phyloP scores from a whole-genome alignment of 2,329 filamentous ascomycete species.

The Aspergillus quadrilineatus region DNA sequence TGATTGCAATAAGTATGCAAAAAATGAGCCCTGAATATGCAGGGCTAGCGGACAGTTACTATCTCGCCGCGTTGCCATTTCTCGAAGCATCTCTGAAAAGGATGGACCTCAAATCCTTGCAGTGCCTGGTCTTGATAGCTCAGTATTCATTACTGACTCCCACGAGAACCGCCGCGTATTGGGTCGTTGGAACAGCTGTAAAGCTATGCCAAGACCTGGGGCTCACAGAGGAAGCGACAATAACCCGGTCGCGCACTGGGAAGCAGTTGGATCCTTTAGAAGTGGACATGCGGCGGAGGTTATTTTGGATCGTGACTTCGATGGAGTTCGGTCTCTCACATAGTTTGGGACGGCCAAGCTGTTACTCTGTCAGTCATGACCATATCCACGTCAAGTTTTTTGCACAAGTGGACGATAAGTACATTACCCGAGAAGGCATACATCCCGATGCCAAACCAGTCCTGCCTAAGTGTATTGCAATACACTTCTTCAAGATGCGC shows the following conservation, averaged over 20 bases:
- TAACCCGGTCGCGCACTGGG: slow-evolving; percentile 62
- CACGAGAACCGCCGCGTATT: slow-evolving; percentile 88
- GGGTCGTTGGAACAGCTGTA: slow-evolving; percentile 83
- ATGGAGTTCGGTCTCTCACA: slow-evolving; percentile 90
- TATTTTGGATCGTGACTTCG: slow-evolving; percentile 83
- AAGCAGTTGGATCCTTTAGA: slow-evolving; percentile 67
- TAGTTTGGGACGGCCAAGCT: slow-evolving; percentile 80
- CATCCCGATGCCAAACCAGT: slow-evolving; percentile 66
- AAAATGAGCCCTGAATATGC: slow-evolving; percentile 86
- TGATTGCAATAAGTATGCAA: slow-evolving; percentile 91
- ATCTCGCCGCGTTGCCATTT: slow-evolving; percentile 80
- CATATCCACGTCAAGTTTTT: slow-evolving; percentile 85
- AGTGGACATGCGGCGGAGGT: slow-evolving; percentile 81
- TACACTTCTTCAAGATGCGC: slow-evolving; percentile 92
- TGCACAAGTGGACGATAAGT: slow-evolving; percentile 74
- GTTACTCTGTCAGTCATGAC: slow-evolving; percentile 78
- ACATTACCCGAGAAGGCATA: slow-evolving; percentile 77
- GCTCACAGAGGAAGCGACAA: slow-evolving; percentile 83
- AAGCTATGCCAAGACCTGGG: slow-evolving; percentile 87
- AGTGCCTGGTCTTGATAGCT: slow-evolving; percentile 82
- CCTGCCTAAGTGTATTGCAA: slow-evolving; percentile 81
- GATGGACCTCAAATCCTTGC: slow-evolving; percentile 88
- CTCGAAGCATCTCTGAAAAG: slow-evolving; percentile 79
- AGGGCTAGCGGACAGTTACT: slow-evolving; percentile 93
- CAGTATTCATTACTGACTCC: slow-evolving; percentile 92